Evolutionary conservation across 140 eudicot genomes (phyloP).

Genomic region (Anethum foeniculum): DNA sequence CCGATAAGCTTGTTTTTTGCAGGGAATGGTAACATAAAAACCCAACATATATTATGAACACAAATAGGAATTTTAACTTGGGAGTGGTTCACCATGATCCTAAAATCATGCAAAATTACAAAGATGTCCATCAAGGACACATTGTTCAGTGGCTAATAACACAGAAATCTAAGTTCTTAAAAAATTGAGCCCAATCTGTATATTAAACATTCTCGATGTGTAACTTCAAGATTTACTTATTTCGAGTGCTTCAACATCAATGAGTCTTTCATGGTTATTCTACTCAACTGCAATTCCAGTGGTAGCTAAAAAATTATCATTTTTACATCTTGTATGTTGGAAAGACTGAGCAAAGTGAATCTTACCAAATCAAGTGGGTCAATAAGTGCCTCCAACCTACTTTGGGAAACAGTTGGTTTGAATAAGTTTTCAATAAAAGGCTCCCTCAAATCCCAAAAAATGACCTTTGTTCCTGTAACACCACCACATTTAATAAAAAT

Average conservation of each 20-base stretch:
- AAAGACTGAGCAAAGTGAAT: neutral
- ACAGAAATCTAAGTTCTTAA: neutral
- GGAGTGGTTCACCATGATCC: neutral
- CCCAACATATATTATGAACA: neutral
- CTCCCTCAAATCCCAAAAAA: constrained; percentile 93
- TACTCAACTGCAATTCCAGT: neutral
- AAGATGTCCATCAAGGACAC: neutral
- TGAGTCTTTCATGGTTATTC: neutral
- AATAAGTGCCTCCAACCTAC: constrained; percentile 72
- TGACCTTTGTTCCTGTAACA: constrained; percentile 65
- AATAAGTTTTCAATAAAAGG: constrained; percentile 78
- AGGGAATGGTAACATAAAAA: neutral
- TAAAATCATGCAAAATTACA: neutral
- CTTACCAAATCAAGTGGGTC: constrained; percentile 90
- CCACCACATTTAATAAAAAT: constrained; percentile 6
- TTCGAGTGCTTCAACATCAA: neutral
- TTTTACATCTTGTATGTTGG: too few relatives aligned
- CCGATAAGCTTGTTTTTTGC: neutral
- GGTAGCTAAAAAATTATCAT: neutral
- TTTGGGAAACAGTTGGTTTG: constrained; percentile 70
- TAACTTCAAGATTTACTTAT: neutral
- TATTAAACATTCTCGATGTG: neutral
- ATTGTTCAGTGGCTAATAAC: neutral
- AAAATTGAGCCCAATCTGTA: neutral
- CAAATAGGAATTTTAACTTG: neutral